Conservation (phyloP, 2,329 filamentous ascomycete species). For the Arthrobotrys musiformis region DNA sequence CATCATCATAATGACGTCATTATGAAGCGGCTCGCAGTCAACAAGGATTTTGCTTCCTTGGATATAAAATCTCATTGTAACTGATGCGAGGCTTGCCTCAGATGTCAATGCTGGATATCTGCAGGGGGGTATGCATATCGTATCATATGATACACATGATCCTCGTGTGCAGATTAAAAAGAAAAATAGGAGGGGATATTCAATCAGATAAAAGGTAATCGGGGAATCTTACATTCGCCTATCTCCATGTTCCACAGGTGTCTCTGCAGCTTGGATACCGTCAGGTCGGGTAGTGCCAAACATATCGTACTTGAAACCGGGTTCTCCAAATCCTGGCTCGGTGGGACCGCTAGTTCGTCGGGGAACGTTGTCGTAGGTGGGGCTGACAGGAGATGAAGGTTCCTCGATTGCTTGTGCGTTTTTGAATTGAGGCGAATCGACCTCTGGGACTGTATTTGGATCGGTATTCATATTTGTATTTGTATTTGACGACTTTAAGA, state of each 20-base stretch:
- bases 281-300: slow-evolving; percentile 35
- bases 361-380: slow-evolving; percentile 27
- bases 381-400: slow-evolving; percentile 32
- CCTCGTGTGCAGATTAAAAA: not conserved
- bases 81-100: too few relatives aligned
- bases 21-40: slow-evolving; percentile 13
- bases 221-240: slow-evolving; percentile 42
- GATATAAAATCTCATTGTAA: not conserved
- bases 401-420: slow-evolving; percentile 50
- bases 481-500: slow-evolving; percentile 24
- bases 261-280: slow-evolving; percentile 27
- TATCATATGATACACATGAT: not conserved
- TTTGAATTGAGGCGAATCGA: slow-evolving; percentile 31
- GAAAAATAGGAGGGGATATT: not conserved
- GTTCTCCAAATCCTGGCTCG: slow-evolving; percentile 8
- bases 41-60: not conserved
- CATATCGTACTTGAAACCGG: slow-evolving; percentile 50
- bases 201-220: not conserved
- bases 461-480: slow-evolving; percentile 38
- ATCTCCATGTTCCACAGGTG: slow-evolving; percentile 17
- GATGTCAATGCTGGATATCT: too few relatives aligned
- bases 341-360: slow-evolving; percentile 12
- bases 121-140: too few relatives aligned
- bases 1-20: slow-evolving; percentile 53
- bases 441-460: slow-evolving; percentile 37